phyloP scores from a whole-genome alignment of 495 filamentous ascomycete genomes.

The Pyrenula aspistea region DNA sequence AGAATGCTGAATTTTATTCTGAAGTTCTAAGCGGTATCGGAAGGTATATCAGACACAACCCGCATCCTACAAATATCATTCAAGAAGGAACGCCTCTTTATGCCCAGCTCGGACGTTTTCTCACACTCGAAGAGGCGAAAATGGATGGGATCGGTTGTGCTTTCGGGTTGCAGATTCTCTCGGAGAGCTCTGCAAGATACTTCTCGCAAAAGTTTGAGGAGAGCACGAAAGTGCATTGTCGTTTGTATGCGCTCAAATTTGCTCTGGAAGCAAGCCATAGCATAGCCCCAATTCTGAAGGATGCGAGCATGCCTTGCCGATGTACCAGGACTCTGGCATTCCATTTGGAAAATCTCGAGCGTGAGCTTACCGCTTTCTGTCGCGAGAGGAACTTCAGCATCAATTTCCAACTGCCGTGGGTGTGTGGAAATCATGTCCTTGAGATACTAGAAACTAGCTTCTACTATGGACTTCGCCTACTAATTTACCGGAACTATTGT shows the following conservation, averaged over 20 bases:
- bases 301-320: slow-evolving; percentile 13
- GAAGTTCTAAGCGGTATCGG: slow-evolving; percentile 8
- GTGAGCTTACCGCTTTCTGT: slow-evolving; percentile 9
- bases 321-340: slow-evolving; percentile 13
- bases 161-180: slow-evolving; percentile 10
- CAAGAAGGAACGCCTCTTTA: slow-evolving; percentile 8
- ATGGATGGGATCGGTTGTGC: slow-evolving; percentile 7
- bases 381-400: slow-evolving; percentile 9
- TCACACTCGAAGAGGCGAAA: slow-evolving; percentile 4
- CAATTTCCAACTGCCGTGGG: slow-evolving; percentile 14
- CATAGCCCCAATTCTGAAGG: slow-evolving; percentile 5
- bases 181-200: slow-evolving; percentile 8
- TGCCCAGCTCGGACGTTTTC: slow-evolving; percentile 9
- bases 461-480: slow-evolving; percentile 15
- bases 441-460: slow-evolving; percentile 10
- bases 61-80: slow-evolving; percentile 4
- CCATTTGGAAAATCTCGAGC: slow-evolving; percentile 9
- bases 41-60: slow-evolving; percentile 4
- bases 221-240: slow-evolving; percentile 4
- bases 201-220: slow-evolving; percentile 1
- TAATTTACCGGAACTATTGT: slow-evolving; percentile 12
- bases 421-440: slow-evolving; percentile 11
- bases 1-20: slow-evolving; percentile 4
- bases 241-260: slow-evolving; percentile 11
- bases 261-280: slow-evolving; percentile 9